Percentiles rank a stretch among this genome's conserved stretches.
Evolutionary conservation across 2,329 filamentous ascomycete genomes (phyloP).

Genomic region (Westerdykella aurantiaca): DNA sequence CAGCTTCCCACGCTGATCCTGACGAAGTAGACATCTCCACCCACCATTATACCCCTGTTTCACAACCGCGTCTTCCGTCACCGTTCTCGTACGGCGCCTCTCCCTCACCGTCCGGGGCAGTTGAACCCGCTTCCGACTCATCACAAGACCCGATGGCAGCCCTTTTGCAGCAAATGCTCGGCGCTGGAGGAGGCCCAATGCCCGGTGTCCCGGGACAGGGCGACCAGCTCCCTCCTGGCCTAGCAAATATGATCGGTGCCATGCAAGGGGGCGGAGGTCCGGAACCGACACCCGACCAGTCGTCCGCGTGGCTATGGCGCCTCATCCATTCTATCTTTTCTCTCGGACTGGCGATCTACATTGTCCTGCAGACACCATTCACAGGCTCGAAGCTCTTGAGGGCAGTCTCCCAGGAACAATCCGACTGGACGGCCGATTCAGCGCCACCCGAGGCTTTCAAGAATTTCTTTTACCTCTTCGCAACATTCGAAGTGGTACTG

Average conservation of each 20-base stretch:
- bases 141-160: conserved; percentile 63
- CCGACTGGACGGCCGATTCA: conserved; percentile 28
- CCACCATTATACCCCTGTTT: conserved; percentile 59
- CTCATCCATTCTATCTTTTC: conserved; percentile 69
- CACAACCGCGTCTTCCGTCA: conserved; percentile 38
- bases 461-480: conserved; percentile 74
- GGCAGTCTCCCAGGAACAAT: conserved; percentile 11
- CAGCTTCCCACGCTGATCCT: conserved; percentile 47
- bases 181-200: conserved; percentile 36
- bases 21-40: conserved; percentile 76
- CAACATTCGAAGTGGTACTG: conserved; percentile 67
- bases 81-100: conserved; percentile 27
- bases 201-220: conserved; percentile 18
- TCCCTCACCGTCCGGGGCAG: conserved; percentile 14
- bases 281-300: conserved; percentile 36
- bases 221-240: conserved; percentile 35
- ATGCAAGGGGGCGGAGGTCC: conserved; percentile 41
- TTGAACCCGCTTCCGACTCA: conserved; percentile 16
- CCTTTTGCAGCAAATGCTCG: conserved; percentile 71
- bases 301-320: conserved; percentile 58
- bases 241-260: conserved; percentile 41
- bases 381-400: conserved; percentile 60
- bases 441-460: conserved; percentile 40
- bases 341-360: conserved; percentile 63
- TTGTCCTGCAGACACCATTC: conserved; percentile 63